Percentiles rank a stretch among this genome's conserved stretches.
Evolutionary conservation across 2,329 filamentous ascomycete genomes (phyloP).

Genomic region (Xylaria sp.): DNA sequence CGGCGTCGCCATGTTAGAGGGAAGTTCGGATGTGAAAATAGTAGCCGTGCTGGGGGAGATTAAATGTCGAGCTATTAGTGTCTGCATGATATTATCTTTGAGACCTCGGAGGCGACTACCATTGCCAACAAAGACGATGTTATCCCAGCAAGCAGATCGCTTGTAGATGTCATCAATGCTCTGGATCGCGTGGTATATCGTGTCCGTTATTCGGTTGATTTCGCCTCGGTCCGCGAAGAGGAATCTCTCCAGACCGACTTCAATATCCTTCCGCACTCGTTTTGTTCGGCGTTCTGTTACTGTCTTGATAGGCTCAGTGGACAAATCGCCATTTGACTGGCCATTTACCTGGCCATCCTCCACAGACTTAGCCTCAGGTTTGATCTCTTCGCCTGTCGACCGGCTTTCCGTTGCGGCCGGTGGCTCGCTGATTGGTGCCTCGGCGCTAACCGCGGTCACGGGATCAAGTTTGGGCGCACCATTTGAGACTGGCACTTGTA

Average conservation of each 20-base stretch:
- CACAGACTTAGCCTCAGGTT: slow-evolving; percentile 27
- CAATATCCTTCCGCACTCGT: slow-evolving; percentile 69
- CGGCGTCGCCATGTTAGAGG: slow-evolving; percentile 90
- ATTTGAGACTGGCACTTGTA: slow-evolving; percentile 45
- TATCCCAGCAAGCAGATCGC: slow-evolving; percentile 88
- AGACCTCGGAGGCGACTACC: slow-evolving; percentile 77
- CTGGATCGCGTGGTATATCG: slow-evolving; percentile 83
- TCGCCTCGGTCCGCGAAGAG: slow-evolving; percentile 71
- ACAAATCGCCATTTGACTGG: slow-evolving; percentile 28
- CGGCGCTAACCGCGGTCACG: background rate
- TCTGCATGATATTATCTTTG: slow-evolving; percentile 84
- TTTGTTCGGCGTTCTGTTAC: slow-evolving; percentile 55
- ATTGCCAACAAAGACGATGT: slow-evolving; percentile 88
- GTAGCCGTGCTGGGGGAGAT: slow-evolving; percentile 91
- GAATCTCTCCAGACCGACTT: slow-evolving; percentile 79
- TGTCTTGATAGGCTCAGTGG: slow-evolving; percentile 40
- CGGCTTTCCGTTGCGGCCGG: slow-evolving; percentile 30
- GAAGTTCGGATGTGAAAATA: slow-evolving; percentile 96
- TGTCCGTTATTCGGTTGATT: slow-evolving; percentile 81
- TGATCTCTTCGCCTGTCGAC: slow-evolving; percentile 27
- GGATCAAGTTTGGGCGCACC: slow-evolving; percentile 29
- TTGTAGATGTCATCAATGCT: slow-evolving; percentile 84
- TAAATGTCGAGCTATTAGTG: slow-evolving; percentile 80
- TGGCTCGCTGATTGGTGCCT: slow-evolving; percentile 26
- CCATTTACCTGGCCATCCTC: slow-evolving; percentile 26